Percentiles rank a stretch among this genome's conserved stretches.
Evolutionary conservation across 1,139 yeast genomes (phyloP).

Genomic region (Pichia inconspicua): DNA sequence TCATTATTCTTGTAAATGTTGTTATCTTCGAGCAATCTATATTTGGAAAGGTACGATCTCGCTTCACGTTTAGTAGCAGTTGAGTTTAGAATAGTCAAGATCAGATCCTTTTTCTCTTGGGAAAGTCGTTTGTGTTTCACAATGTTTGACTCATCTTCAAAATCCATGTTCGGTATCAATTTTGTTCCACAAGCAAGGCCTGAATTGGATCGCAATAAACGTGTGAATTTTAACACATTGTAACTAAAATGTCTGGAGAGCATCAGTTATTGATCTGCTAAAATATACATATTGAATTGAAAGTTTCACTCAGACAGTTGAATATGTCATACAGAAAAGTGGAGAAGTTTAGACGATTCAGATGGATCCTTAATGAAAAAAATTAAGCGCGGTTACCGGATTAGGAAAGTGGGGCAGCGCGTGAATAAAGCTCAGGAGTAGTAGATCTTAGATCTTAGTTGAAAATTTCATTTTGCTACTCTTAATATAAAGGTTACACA

Average conservation of each 20-base stretch:
- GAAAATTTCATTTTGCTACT: too few species aligned
- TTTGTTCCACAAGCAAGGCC: not conserved
- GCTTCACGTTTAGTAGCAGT: slow-evolving; percentile 78
- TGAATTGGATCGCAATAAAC: not conserved
- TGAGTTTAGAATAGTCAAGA: slow-evolving; percentile 61
- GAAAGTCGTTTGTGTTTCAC: slow-evolving; percentile 5
- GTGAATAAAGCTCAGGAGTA: not conserved
- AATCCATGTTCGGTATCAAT: slow-evolving; percentile 1
- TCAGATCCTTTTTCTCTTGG: slow-evolving; percentile 39
- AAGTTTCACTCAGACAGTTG: too few species aligned
- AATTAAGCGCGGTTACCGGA: slow-evolving; percentile 15
- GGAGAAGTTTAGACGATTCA: not conserved
- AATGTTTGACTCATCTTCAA: slow-evolving; percentile 9
- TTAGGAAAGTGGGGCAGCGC: not conserved
- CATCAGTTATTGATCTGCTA: not conserved
- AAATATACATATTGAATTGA: too few species aligned
- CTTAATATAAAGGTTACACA: not conserved
- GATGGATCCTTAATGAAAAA: not conserved
- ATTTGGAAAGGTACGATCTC: slow-evolving; percentile 53
- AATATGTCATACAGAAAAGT: not conserved
- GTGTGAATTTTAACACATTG: too few species aligned
- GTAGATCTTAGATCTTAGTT: not conserved
- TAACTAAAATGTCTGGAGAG: not conserved
- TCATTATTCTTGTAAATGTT: slow-evolving; percentile 21
- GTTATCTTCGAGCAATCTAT: slow-evolving; percentile 35